Percentiles rank a stretch among this genome's conserved stretches.
phyloP scores from a whole-genome alignment of 2,329 filamentous ascomycete genomes.

The Xylariales sp. region DNA sequence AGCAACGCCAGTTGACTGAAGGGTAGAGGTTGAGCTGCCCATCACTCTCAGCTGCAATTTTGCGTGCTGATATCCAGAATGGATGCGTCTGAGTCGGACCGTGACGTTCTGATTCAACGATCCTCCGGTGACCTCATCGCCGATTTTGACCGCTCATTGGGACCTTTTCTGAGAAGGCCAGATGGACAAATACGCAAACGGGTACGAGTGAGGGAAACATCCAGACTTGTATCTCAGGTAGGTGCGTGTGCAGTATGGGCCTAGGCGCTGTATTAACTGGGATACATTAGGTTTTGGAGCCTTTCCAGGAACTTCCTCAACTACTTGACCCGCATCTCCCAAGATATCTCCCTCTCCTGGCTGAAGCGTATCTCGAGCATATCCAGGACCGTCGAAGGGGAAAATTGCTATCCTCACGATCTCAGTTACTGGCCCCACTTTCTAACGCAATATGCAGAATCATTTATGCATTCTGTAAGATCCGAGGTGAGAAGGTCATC shows the following conservation, averaged over 20 bases:
- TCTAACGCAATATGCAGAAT: conserved; percentile 71
- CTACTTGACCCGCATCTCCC: conserved; percentile 81
- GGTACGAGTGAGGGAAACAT: conserved; percentile 45
- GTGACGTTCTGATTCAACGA: conserved; percentile 59
- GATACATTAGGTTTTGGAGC: conserved; percentile 67
- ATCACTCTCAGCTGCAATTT: no score
- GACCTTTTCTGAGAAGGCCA: conserved; percentile 47
- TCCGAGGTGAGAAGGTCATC: conserved; percentile 89
- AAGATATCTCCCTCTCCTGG: conserved; percentile 67
- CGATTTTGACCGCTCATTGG: conserved; percentile 52
- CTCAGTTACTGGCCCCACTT: conserved; percentile 48
- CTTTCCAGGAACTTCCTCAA: conserved; percentile 94
- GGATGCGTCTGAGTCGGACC: conserved; percentile 57
- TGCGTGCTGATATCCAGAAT: no score
- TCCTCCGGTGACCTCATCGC: conserved; percentile 53
- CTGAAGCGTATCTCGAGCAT: conserved; percentile 69
- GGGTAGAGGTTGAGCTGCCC: no score
- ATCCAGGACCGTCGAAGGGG: conserved; percentile 42
- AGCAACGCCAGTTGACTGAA: no score
- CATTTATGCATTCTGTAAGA: conserved; percentile 89
- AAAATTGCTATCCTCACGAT: conserved; percentile 32
- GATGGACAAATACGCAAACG: conserved; percentile 44
- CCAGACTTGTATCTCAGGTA: conserved; percentile 43
- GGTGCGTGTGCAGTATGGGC: no score
- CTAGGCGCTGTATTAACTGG: no score